Base-by-base conservation (phyloP, 2,329 filamentous ascomycete species). In the Penicillium occitanis region DNA sequence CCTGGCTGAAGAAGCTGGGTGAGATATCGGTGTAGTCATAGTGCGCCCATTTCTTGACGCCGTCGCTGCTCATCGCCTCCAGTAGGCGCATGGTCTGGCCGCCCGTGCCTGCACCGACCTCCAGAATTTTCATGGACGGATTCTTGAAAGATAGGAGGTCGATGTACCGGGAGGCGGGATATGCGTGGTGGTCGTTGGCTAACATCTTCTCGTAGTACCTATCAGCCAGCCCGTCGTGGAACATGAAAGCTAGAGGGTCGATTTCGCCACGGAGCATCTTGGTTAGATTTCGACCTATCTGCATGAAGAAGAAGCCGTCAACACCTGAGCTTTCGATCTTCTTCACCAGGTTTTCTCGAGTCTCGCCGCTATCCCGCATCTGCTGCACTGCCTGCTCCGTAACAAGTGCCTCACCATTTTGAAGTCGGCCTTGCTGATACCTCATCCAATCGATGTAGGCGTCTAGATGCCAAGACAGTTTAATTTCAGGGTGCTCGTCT, bases 11-110 rank as follows among this genome's bases (percentile, higher is more conserved):
- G 50, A 55, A 55, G 17, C 25, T n/a, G 11, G 50, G 50, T 55
- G 50, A 55, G 22, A 55, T 55, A 6, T 55, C 50, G 1, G 50
- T 55, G n/a, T 55, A 55, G 28, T 55, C 50, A n/a, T 55, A 55
- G 17, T n/a, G 1, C 3, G 50, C 50, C 7, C 50, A 55, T 13
- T 55, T 55, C 8, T 17, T 33, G 8, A 55, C 25, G 10, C 50
- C 50, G 22, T 33, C 50, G 10, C 13, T 30, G 14, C 3, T 33
- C 13, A 55, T 14, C 10, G 50, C 25, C 25, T 55, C 50, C 2
- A 55, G 50, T 2, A 17, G 13, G 22, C 8, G 50, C 13, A 55
- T 28, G 11, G 50, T 55, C 25, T 33, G 25, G 17, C 50, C 50
- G 13, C 50, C 28, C 28, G 28, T 28, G 28, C 28, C 28, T 2